Base-by-base conservation (phyloP, 495 filamentous ascomycete species). In the Aspergillus indologenus region DNA sequence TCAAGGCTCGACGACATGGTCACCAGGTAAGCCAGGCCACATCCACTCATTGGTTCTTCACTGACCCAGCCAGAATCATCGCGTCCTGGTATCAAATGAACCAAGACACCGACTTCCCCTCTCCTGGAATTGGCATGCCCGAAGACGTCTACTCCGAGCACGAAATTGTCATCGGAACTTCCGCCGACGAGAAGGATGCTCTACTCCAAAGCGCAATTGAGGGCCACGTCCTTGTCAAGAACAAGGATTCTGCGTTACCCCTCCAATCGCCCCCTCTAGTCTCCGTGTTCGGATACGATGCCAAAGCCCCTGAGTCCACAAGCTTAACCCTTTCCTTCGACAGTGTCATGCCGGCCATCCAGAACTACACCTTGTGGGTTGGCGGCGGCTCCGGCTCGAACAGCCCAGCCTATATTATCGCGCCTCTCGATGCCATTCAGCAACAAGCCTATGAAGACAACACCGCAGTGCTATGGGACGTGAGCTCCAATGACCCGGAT, bases 31-130 rank as follows among this genome's bases (percentile, higher is more conserved):
- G 56, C 75, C 80, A 55, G 23, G 43, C 3, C 21, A 18, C 9
- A 7, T 29, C 12, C n/a, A 5, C 11, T 4, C 26, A 2, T 40
- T 5, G 34, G 19, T 50, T 11, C 24, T 49, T 60, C 89, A 88
- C 91, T 56, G 83, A 89, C 62, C 83, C 86, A 60, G 69, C 85
- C 56, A 84, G 91, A 24, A 83, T 94, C 54, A 87, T 96, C 4
- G 91, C 91, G 0, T 79, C 90, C 0, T 94, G 90, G 90, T 95
- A 92, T 71, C 87, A 91, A 65, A 71, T 92, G 20, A 84, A 86
- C 5, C 90, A 94, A 69, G 87, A 92, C 61, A 81, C 87, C 4
- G 69, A 50, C 3, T 82, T 75, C 60, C 79, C 81, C 8, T 56
- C 70, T 0, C 66, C 74, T 12, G 89, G 90, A 47, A 75, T 88